A percentile compares a stretch with the other conserved stretches of the same genome.
These are phyloP conservation scores for Diplodia intermedia DNA, from an alignment of 2,329 filamentous ascomycete species.

Conservation along the genomic window DNA sequence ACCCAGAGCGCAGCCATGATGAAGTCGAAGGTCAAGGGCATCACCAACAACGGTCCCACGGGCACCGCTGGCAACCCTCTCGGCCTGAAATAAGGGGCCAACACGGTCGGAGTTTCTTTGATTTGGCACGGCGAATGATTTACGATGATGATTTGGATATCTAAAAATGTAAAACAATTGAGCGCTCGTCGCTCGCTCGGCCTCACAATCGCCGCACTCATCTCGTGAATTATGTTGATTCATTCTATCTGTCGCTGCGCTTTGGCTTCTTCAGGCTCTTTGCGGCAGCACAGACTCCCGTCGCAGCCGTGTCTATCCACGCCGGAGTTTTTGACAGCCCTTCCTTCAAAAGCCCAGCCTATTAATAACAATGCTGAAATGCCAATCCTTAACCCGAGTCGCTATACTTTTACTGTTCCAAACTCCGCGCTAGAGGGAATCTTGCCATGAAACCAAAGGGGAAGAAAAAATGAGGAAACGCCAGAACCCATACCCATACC, in stretches of 20 bases:
- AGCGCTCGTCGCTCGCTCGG: not conserved
- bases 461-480: not conserved
- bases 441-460: constrained; percentile 3
- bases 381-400: not conserved
- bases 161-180: not conserved
- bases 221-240: not conserved
- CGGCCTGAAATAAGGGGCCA: constrained; percentile 43
- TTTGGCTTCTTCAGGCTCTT: not conserved
- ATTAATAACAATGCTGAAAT: constrained; percentile 10
- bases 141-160: not conserved
- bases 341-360: not conserved
- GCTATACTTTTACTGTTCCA: constrained; percentile 16
- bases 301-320: constrained; percentile 8
- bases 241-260: constrained; percentile 19
- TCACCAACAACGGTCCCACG: constrained; percentile 38
- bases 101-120: not conserved
- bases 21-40: constrained; percentile 12
- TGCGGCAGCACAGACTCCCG: constrained; percentile 15
- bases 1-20: constrained; percentile 28
- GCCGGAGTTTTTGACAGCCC: not conserved
- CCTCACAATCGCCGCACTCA: not conserved
- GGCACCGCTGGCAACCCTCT: constrained; percentile 51
- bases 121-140: constrained; percentile 24
- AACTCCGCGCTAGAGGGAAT: constrained; percentile 32
- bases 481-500: not conserved